Evolutionary conservation across 306 rosid species (phyloP).

Genomic region (Lathyrus oleraceus): DNA sequence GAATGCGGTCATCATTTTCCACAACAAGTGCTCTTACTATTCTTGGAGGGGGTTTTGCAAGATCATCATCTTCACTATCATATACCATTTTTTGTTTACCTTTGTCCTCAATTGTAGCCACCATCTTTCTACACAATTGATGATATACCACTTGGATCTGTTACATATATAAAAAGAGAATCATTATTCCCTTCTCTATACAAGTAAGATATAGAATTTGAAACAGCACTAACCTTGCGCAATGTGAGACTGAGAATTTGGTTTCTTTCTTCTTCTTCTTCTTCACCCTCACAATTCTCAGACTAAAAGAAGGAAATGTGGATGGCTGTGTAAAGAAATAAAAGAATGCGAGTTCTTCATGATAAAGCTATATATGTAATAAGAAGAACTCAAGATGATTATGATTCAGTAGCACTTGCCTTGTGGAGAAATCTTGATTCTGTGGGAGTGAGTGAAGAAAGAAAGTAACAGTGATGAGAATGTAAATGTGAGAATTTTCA

Average conservation of each 20-base stretch:
- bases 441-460: conserved; percentile 1
- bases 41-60: too few relatives aligned
- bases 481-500: too few relatives aligned
- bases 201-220: background rate
- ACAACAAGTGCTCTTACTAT: background rate
- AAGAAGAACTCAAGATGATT: background rate
- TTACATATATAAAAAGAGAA: too few relatives aligned
- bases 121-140: too few relatives aligned
- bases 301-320: too few relatives aligned
- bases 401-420: background rate
- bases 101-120: too few relatives aligned
- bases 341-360: background rate
- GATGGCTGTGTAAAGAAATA: too few relatives aligned
- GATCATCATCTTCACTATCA: background rate
- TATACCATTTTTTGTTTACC: background rate
- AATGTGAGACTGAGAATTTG: background rate
- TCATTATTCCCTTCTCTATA: too few relatives aligned
- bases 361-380: background rate
- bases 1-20: background rate
- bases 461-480: background rate
- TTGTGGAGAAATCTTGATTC: background rate
- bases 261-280: background rate
- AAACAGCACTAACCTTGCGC: background rate
- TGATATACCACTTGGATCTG: too few relatives aligned
- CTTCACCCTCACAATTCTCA: background rate